Conservation (phyloP, 768 basidiomycete species). For the Macrolepiota albuminosa region DNA sequence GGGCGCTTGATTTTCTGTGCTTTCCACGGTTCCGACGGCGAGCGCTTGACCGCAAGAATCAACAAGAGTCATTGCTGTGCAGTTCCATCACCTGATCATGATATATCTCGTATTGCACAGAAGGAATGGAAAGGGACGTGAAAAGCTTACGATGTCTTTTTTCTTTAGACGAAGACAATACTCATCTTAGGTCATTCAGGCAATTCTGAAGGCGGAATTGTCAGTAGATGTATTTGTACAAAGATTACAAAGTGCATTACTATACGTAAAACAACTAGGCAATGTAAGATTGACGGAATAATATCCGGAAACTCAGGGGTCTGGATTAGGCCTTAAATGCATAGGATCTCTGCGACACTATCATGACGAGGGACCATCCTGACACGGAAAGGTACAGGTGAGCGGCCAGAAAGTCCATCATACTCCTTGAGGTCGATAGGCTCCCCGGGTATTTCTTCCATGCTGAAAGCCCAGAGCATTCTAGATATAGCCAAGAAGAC, state of each 20-base stretch:
- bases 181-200: background rate
- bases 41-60: background rate
- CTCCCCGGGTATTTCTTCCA: constrained; percentile 35
- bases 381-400: constrained; percentile 38
- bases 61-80: background rate
- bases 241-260: constrained; percentile 1
- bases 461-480: constrained; percentile 44
- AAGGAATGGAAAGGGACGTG: background rate
- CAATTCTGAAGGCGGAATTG: background rate
- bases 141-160: background rate
- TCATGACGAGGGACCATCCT: constrained; percentile 27
- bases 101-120: too few species aligned
- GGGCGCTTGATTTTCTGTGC: background rate
- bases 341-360: constrained; percentile 22
- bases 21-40: background rate
- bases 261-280: background rate
- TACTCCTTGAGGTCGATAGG: constrained; percentile 43
- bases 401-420: constrained; percentile 41
- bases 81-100: background rate
- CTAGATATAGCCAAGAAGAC: constrained; percentile 40
- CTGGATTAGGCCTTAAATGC: background rate
- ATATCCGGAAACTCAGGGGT: background rate
- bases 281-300: background rate
- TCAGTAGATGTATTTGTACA: background rate
- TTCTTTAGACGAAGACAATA: too few species aligned